These are phyloP conservation scores for Fusarium mangiferae DNA, from an alignment of 2,329 filamentous ascomycete species.

Conservation along the genomic window DNA sequence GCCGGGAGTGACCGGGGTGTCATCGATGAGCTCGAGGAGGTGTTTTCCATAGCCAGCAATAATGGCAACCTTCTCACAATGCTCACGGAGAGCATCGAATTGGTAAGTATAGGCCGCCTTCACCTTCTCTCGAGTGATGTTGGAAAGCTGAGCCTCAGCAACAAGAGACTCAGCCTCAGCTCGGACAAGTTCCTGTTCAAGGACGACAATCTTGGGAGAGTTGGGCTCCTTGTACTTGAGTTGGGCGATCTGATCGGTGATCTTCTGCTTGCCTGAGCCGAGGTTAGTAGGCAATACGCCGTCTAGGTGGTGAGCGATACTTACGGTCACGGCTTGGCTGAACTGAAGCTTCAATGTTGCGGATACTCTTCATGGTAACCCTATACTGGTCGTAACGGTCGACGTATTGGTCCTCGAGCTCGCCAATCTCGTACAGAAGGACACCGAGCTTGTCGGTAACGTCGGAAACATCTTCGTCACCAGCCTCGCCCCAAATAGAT, in stretches of 20 bases:
- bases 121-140: slow-evolving; percentile 99
- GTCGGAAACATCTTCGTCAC: slow-evolving; percentile 97
- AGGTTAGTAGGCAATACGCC: slow-evolving; percentile 6
- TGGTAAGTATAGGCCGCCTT: slow-evolving; percentile 99
- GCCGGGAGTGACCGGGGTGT: slow-evolving; percentile 95
- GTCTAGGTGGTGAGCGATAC: slow-evolving; percentile 45
- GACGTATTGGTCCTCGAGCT: slow-evolving; percentile 97
- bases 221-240: slow-evolving; percentile 99
- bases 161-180: slow-evolving; percentile 99
- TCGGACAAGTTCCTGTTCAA: slow-evolving; percentile 98
- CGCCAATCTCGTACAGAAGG: slow-evolving; percentile 96
- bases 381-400: slow-evolving; percentile 99
- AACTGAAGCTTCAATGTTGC: slow-evolving; percentile 98
- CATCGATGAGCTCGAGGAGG: slow-evolving; percentile 94
- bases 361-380: slow-evolving; percentile 98
- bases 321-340: slow-evolving; percentile 96
- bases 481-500: slow-evolving; percentile 94
- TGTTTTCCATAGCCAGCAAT: slow-evolving; percentile 99
- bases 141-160: slow-evolving; percentile 96
- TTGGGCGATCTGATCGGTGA: slow-evolving; percentile 97
- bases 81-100: slow-evolving; percentile 96
- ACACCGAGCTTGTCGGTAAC: slow-evolving; percentile 99
- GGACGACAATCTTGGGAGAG: slow-evolving; percentile 95
- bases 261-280: slow-evolving; percentile 90
- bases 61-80: slow-evolving; percentile 97